Evolutionary conservation across 257 asterid species (phyloP).

Genomic region (Plectranthus barbatus): DNA sequence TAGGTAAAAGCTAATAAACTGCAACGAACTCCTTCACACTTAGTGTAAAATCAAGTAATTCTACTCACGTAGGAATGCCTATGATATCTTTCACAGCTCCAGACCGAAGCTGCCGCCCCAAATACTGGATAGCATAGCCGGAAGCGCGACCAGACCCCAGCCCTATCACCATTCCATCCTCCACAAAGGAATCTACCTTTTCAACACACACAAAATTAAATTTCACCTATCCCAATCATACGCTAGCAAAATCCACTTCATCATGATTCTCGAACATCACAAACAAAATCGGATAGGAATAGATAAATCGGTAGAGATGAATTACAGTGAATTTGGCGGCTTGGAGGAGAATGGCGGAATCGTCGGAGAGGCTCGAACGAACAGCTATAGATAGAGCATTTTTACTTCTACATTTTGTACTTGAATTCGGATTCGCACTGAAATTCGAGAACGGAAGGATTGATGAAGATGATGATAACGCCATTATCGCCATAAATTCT

Average conservation of each 20-base stretch:
- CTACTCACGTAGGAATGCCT: constrained; percentile 55
- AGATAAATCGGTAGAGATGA: constrained; percentile 1
- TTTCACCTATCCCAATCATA: neutral
- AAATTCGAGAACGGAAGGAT: constrained; percentile 16
- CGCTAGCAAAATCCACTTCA: neutral
- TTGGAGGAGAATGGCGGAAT: constrained; percentile 36
- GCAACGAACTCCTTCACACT: neutral
- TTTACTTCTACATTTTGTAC: constrained; percentile 1
- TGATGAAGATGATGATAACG: constrained; percentile 30
- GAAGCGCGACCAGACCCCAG: constrained; percentile 74
- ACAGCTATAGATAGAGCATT: constrained; percentile 21
- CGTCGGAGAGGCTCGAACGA: constrained; percentile 35
- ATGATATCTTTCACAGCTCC: constrained; percentile 45
- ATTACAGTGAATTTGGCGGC: constrained; percentile 62
- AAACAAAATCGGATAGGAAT: neutral
- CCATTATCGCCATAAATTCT: constrained; percentile 15
- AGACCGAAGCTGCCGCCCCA: constrained; percentile 59
- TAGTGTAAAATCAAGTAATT: neutral
- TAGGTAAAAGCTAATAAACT: neutral
- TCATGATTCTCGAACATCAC: neutral
- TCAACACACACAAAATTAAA: constrained; percentile 2
- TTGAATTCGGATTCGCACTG: constrained; percentile 4
- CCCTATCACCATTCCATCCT: constrained; percentile 70
- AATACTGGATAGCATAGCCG: constrained; percentile 51
- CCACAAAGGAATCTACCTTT: constrained; percentile 67